These are phyloP conservation scores for Musa troglodytarum DNA, from an alignment of 176 grass and related monocot species.

Conservation along the genomic window DNA sequence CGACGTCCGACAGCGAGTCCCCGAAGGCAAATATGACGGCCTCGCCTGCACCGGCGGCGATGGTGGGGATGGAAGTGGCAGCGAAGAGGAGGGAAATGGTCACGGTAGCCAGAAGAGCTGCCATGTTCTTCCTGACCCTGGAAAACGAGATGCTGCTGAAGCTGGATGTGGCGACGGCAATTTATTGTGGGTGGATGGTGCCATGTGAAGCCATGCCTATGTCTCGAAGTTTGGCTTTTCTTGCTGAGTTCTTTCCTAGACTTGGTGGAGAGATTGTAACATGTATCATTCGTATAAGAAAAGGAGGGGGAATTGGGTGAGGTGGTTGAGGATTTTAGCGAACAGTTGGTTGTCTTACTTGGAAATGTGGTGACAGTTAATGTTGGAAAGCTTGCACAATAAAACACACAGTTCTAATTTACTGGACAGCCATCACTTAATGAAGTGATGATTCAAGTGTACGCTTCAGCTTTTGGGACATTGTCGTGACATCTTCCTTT, in stretches of 20 bases:
- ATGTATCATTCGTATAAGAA: too few relatives aligned
- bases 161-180: slow-evolving; percentile 1
- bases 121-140: slow-evolving; percentile 24
- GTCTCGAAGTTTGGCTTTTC: slow-evolving; percentile 40
- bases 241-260: neutral
- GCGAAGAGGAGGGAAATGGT: slow-evolving; percentile 21
- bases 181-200: slow-evolving; percentile 19
- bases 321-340: slow-evolving; percentile 19
- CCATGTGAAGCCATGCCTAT: slow-evolving; percentile 16
- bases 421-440: too few relatives aligned
- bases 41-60: neutral
- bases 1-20: slow-evolving; percentile 90
- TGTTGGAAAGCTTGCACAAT: neutral
- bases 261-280: neutral
- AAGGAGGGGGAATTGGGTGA: slow-evolving; percentile 20
- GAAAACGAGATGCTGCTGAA: neutral
- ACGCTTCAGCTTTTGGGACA: too few relatives aligned
- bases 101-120: slow-evolving; percentile 11
- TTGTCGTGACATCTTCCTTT: neutral
- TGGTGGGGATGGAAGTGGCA: neutral
- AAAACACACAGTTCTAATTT: neutral
- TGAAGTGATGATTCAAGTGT: too few relatives aligned
- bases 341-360: neutral
- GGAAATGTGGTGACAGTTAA: neutral
- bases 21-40: slow-evolving; percentile 74